phyloP scores from a whole-genome alignment of 106 monocot species.

The Dioscorea zingiberensis region DNA sequence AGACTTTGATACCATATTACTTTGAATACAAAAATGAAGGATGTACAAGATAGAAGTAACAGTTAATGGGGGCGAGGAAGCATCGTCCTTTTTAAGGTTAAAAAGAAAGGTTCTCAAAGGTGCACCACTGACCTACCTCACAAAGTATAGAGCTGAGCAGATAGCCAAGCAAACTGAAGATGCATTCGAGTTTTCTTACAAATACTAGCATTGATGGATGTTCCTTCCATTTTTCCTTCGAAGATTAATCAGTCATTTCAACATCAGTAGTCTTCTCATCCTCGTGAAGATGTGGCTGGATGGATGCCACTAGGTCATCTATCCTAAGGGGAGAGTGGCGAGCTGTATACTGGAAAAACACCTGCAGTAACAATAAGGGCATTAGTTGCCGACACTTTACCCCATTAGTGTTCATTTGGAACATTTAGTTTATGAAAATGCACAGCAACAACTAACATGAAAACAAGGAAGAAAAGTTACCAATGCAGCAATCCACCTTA shows the following conservation, averaged over 20 bases:
- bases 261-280: slow-evolving; percentile 32
- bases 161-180: no score
- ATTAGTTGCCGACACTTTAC: background rate
- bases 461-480: background rate
- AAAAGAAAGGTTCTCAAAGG: no score
- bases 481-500: background rate
- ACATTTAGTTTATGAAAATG: background rate
- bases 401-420: background rate
- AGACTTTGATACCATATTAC: no score
- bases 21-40: no score
- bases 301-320: slow-evolving; percentile 49
- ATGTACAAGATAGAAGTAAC: no score
- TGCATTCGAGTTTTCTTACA: no score
- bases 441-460: background rate
- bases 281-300: slow-evolving; percentile 18
- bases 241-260: slow-evolving; percentile 53
- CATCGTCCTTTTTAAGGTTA: no score
- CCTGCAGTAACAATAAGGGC: slow-evolving; percentile 27
- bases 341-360: slow-evolving; percentile 86
- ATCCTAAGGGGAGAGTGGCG: slow-evolving; percentile 69
- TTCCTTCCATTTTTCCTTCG: no score
- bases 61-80: no score
- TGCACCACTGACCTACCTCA: no score
- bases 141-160: no score
- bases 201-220: no score